Conservation (phyloP, 495 filamentous ascomycete genomes). For the Thermothielavioides terrestris region DNA sequence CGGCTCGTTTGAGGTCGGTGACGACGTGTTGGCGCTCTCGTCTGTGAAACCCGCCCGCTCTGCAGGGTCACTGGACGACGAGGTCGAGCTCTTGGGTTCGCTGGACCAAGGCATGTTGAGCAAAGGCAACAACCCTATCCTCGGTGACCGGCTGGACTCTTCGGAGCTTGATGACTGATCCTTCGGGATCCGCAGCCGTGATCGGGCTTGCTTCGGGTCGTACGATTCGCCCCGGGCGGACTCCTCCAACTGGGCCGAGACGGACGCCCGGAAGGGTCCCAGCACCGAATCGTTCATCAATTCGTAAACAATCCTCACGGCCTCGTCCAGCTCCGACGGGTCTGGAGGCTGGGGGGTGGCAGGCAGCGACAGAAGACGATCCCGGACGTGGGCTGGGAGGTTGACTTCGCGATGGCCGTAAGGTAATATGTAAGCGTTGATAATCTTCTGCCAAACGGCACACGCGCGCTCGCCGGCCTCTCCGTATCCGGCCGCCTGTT, state of each 20-base stretch:
- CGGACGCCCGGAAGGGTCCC: constrained; percentile 67
- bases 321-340: constrained; percentile 73
- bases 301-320: constrained; percentile 85
- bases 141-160: constrained; percentile 37
- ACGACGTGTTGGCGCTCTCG: constrained; percentile 44
- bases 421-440: constrained; percentile 67
- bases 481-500: constrained; percentile 7
- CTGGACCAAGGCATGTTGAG: constrained; percentile 33
- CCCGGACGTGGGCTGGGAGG: constrained; percentile 75
- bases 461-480: constrained; percentile 62
- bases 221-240: constrained; percentile 25
- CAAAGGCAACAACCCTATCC: constrained; percentile 35
- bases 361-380: constrained; percentile 61
- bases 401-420: constrained; percentile 89
- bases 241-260: constrained; percentile 29
- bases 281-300: constrained; percentile 95
- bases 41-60: constrained; percentile 37
- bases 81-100: constrained; percentile 31
- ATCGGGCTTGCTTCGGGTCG: constrained; percentile 30
- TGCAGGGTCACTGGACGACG: constrained; percentile 26
- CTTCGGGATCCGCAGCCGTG: constrained; percentile 31
- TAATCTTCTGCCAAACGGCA: constrained; percentile 59
- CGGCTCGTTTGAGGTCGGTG: constrained; percentile 49
- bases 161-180: constrained; percentile 22
- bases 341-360: constrained; percentile 56